Base-by-base conservation (phyloP, 78 protist species). In the Capsaspora owczarzaki region DNA sequence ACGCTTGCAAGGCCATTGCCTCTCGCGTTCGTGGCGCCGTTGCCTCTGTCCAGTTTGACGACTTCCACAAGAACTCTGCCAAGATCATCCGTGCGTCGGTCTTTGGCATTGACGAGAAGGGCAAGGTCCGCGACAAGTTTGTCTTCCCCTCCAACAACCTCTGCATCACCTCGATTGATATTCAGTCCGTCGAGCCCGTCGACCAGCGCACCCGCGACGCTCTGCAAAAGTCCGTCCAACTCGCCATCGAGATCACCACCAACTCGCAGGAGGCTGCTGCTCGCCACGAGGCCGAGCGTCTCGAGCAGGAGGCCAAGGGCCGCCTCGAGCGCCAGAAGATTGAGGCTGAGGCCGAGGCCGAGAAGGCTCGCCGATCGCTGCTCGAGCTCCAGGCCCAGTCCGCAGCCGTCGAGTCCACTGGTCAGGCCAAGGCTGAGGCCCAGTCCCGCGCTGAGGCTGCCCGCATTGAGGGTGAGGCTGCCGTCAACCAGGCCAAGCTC, bases 111-210 rank as follows among this genome's bases (percentile, higher is more conserved):
- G 68, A 76, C 70, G 96, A 89, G 61, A 42, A 90, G 31, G 74
- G 43, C 44, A 81, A 74, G 35, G 70, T 81, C 51, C 60, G 80
- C 46, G 76, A 86, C 69, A 37, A 31, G 44, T 84, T 91, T 60
- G 25, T 44, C 27, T 94, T 95, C 88, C 66, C 80, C 33, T 41
- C 89, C 31, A 95, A 93, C 94, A 85, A 80, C 56, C 84, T 95
- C 49, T 80, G 81, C 83, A 92, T 95, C 90, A 93, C 92, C 75
- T 87, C 84, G 84, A 79, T 95, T 56, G 98, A 95, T 81, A 88
- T 95, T 83, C 95, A 94, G 89, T 74, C 87, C 38, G 96, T 93
- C 23, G 96, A 95, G 85, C 98, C 98, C 61, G 94, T 91, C 49
- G 94, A 94, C 84, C 93, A 90, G 84, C 66, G 90, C 51, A 95